Evolutionary conservation across 768 basidiomycete genomes (phyloP).

Genomic region (Tylopilus vinaceipallidus): DNA sequence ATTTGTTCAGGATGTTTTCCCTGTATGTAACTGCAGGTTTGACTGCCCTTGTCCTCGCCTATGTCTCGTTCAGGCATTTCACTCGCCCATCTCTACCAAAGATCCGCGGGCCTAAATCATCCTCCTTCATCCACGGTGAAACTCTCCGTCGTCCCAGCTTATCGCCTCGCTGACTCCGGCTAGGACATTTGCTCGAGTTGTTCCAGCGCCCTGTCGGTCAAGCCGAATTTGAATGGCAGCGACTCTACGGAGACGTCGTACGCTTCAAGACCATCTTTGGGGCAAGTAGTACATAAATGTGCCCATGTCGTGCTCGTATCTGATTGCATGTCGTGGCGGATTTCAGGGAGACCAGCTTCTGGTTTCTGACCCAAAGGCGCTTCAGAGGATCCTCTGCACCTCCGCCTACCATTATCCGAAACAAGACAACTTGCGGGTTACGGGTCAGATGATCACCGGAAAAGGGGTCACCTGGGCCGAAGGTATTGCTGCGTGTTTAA

Average conservation of each 20-base stretch:
- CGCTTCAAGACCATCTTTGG: slow-evolving; percentile 22
- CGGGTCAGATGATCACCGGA: slow-evolving; percentile 25
- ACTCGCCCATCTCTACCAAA: slow-evolving; percentile 12
- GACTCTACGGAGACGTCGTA: no score
- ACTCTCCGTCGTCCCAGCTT: neutral
- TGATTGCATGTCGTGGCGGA: neutral
- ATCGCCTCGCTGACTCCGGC: slow-evolving; percentile 21
- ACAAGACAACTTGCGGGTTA: slow-evolving; percentile 23
- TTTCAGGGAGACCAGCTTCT: slow-evolving; percentile 44
- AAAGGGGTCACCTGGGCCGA: slow-evolving; percentile 40
- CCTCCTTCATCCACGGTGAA: slow-evolving; percentile 21
- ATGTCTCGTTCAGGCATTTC: neutral
- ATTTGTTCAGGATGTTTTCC: no score
- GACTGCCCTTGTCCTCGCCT: slow-evolving; percentile 6
- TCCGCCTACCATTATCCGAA: slow-evolving; percentile 44
- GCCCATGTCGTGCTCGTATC: no score
- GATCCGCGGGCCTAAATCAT: slow-evolving; percentile 18
- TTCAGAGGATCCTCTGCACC: slow-evolving; percentile 39
- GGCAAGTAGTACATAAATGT: slow-evolving; percentile 3
- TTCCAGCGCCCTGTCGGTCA: no score
- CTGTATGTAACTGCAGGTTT: slow-evolving; percentile 5
- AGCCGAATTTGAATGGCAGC: no score
- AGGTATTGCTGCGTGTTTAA: slow-evolving; percentile 22
- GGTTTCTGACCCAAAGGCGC: slow-evolving; percentile 47
- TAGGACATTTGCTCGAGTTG: no score